A percentile compares a stretch with the other conserved stretches of the same genome.
Conservation (phyloP, 2,329 filamentous ascomycete species). For the Tolypocladium nubicola region DNA sequence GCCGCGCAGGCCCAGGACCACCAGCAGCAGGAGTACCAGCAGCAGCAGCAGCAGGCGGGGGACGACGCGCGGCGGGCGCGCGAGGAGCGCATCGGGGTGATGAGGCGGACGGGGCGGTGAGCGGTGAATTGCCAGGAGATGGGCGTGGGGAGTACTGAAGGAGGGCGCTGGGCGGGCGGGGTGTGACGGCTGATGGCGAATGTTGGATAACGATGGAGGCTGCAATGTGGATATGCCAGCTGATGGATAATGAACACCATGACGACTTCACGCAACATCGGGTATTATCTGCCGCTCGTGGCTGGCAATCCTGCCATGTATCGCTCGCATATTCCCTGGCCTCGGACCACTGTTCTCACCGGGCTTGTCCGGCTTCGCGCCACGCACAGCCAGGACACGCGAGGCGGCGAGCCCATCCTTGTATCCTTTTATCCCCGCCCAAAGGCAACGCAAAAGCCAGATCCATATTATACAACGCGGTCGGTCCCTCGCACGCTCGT, state of each 20-base stretch:
- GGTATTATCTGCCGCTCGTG: neutral
- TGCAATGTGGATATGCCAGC: neutral
- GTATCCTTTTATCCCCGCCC: neutral
- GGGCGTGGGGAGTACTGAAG: neutral
- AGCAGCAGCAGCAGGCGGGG: slow-evolving; percentile 2
- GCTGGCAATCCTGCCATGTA: neutral
- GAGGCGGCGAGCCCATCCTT: neutral
- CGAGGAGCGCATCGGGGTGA: slow-evolving; percentile 28
- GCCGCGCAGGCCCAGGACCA: slow-evolving; percentile 10
- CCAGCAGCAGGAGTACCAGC: slow-evolving; percentile 9
- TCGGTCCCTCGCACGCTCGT: neutral
- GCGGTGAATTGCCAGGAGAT: neutral
- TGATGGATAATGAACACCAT: neutral
- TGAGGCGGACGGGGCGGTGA: slow-evolving; percentile 11
- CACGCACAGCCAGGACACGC: neutral
- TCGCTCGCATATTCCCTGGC: neutral
- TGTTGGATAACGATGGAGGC: neutral
- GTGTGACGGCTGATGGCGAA: neutral
- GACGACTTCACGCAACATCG: neutral
- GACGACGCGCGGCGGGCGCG: slow-evolving; percentile 16
- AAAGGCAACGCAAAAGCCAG: neutral
- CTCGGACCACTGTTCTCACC: neutral
- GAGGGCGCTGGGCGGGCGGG: neutral
- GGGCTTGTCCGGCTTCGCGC: neutral
- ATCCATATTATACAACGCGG: neutral